Base-by-base conservation (phyloP, 2,329 filamentous ascomycete genomes). In the Rutstroemia sp. region DNA sequence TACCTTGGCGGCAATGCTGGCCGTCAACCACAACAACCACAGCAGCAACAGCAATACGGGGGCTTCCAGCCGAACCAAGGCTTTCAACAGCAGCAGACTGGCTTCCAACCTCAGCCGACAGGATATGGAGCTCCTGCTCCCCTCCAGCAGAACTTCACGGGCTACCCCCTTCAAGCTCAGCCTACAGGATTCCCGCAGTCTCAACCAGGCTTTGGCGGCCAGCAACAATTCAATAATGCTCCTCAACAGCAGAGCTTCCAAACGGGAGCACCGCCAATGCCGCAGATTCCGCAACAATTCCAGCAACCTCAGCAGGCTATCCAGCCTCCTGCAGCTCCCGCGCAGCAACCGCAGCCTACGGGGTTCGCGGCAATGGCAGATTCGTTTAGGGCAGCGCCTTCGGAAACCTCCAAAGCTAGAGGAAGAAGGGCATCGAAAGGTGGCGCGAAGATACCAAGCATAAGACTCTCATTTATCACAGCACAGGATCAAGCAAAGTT, bases 401-500 rank as follows among this genome's bases (percentile, higher is more conserved):
- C 25, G 68, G 71, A 51, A 63, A 75, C 42, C 74, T 69, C 63
- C 53, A 61, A 69, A 21, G 69, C 79, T 2, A 72, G 73, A 61
- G 73, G 75, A 25, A 73, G 75, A 60, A 70, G 76, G 58, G 70
- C 75, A 7, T 73, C 75, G 57, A 84, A 82, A 66, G 71, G 77
- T 45, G 74, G 79, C 12, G 85, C 81, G 64, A 94, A 88, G 75
- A 96, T 99, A 56, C 94, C 94, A 27, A 97, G 88, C 70, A 95
- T 97, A 63, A 82, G 94, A 50, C 75, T 99, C 59, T 96, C 92
- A 3, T 99, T 99, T 71, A 96, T 99, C 68, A 96, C 92, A 2
- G 92, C 89, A 25, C 84, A 87, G 67, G 94, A 99, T 69, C 94
- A 99, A 73, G 82, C 89, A 67, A 96, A 96, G 74, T 99, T 99